Evolutionary conservation across 495 filamentous ascomycete species (phyloP).

Genomic region (Aspergillus affinis): DNA sequence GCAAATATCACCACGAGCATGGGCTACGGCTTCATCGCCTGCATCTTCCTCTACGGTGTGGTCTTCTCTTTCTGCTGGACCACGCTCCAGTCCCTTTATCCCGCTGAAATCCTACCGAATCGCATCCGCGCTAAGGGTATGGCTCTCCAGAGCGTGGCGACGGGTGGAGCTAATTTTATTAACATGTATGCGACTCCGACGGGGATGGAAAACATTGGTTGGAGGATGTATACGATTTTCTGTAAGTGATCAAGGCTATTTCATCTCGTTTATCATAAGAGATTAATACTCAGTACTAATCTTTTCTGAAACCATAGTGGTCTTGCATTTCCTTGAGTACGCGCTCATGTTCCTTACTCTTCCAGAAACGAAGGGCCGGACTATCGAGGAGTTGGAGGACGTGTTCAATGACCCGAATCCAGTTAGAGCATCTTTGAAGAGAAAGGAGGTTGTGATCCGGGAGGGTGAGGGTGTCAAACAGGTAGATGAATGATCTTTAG

Average conservation of each 20-base stretch:
- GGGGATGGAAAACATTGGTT: conserved; percentile 56
- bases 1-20: conserved; percentile 62
- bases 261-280: background rate
- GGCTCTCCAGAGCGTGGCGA: conserved; percentile 50
- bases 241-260: conserved; percentile 16
- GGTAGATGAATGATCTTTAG: background rate
- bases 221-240: conserved; percentile 65
- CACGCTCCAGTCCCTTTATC: conserved; percentile 65
- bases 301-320: conserved; percentile 22
- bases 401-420: conserved; percentile 16
- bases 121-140: conserved; percentile 66
- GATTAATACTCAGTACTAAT: background rate
- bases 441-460: background rate
- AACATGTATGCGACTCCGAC: conserved; percentile 56
- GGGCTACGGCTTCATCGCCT: conserved; percentile 55
- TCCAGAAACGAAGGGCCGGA: conserved; percentile 51
- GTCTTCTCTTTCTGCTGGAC: conserved; percentile 62
- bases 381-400: conserved; percentile 10
- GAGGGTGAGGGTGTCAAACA: conserved; percentile 5
- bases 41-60: conserved; percentile 67
- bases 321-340: conserved; percentile 49
- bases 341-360: conserved; percentile 59
- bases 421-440: conserved; percentile 6
- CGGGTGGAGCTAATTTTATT: conserved; percentile 52
- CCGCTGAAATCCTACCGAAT: conserved; percentile 60